Base-by-base conservation (phyloP, 75 land plant species). In the Pinus taeda region DNA sequence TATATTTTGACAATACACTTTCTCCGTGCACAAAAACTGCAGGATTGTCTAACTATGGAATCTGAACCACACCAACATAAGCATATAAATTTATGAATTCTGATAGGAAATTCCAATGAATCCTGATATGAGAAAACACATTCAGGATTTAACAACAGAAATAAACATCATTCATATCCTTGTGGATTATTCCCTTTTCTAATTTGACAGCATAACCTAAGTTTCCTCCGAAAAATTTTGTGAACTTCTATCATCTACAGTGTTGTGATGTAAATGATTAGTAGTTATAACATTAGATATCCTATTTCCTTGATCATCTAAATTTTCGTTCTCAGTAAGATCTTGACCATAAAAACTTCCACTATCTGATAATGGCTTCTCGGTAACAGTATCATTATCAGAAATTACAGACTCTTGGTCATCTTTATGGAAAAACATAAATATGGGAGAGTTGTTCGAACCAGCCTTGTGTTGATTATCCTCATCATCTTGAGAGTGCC, bases 401-500 rank as follows among this genome's bases (percentile, higher is more conserved):
- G 72, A 69, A 39, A 45, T 14, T 69, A 69, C 72, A 69, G 55
- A 69, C n/a, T 42, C 72, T 39, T 69, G 72, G 7, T 69, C 24
- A 42, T 21, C 42, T 45, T 39, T 37, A 18, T 69, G 53, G n/a
- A 69, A 42, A 20, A 42, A n/a, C 15, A 45, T 20, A 69, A 69
- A 18, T 42, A 69, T 12, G 12, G 65, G 24, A 62, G 30, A 20
- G 24, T 69, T 69, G 20, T 11, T 69, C 20, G n/a, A 20, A 42
- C n/a, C 55, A 42, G 53, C 45, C 8, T 69, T n/a, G 4, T 69
- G 49, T 69, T 69, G 39, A 13, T 69, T 69, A 37, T 69, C 22
- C 49, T 22, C 9, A 69, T 22, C 22, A 69, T 42, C 42, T 39
- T 42, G 72, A 69, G 55, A 0, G 49, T 42, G 72, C 9, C 4